Conservation (phyloP, 208 protist genomes). For the Acanthamoeba quina region DNA sequence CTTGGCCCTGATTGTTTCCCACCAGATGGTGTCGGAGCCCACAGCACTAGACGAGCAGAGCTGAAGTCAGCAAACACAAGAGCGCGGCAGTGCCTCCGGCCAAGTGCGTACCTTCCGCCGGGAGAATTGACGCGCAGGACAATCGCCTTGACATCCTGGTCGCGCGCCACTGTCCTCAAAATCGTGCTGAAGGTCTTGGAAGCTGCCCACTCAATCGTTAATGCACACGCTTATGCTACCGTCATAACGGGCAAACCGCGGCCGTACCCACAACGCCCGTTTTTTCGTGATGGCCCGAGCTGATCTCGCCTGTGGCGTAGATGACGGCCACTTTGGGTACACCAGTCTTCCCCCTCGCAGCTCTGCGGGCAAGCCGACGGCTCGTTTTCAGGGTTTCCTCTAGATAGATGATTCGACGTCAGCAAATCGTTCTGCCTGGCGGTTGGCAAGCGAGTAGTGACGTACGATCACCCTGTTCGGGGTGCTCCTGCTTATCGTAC, state of each 20-base stretch:
- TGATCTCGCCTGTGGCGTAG: constrained; percentile 28
- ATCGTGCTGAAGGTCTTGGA: constrained; percentile 14
- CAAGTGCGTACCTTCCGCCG: constrained; percentile 32
- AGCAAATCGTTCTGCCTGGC: background rate
- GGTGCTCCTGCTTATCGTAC: background rate
- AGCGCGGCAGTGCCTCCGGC: too few species aligned
- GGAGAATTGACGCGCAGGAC: constrained; percentile 56
- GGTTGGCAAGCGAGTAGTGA: too few species aligned
- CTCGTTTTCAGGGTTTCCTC: background rate
- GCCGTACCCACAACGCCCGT: background rate
- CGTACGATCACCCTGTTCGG: background rate
- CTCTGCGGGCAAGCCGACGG: background rate
- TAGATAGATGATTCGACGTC: background rate
- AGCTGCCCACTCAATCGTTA: background rate
- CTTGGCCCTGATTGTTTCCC: constrained; percentile 53
- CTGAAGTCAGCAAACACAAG: background rate
- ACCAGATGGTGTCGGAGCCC: constrained; percentile 66
- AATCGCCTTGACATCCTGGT: constrained; percentile 51
- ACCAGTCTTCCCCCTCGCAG: constrained; percentile 16
- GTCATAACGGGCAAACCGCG: background rate
- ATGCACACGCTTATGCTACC: background rate
- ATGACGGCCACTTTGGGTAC: constrained; percentile 60
- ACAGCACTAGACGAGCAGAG: constrained; percentile 25
- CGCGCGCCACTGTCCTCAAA: background rate
- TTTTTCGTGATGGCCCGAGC: background rate